A percentile compares a stretch with the other conserved stretches of the same genome.
These are phyloP conservation scores for Coemansia sp. DNA, from an alignment of 192 early-diverging fungal genomes.

Conservation along the genomic window DNA sequence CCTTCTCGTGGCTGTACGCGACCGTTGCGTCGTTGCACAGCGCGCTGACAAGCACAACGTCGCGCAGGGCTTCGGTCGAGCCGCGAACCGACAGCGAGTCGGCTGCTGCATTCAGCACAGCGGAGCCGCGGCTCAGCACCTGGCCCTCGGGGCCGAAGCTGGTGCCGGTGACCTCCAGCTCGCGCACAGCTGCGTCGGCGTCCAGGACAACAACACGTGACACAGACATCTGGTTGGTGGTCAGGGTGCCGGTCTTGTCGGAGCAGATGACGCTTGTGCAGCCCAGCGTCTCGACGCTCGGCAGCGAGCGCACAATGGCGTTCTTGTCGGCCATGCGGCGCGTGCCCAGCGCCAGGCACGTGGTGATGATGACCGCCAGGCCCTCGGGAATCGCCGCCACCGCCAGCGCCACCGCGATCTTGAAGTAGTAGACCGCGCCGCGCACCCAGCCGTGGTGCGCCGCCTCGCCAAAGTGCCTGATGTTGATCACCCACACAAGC, in stretches of 20 bases:
- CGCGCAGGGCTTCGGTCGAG: conserved; percentile 59
- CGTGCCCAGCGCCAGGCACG: conserved; percentile 95
- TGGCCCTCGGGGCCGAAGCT: conserved; percentile 85
- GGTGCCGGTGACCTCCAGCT: conserved; percentile 79
- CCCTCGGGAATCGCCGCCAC: conserved; percentile 99
- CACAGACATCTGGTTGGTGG: conserved; percentile 97
- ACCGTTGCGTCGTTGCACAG: conserved; percentile 92
- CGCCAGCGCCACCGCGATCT: conserved; percentile 97
- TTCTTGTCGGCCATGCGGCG: conserved; percentile 95
- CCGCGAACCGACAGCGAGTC: conserved; percentile 66
- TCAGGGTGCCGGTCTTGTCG: conserved; percentile 99
- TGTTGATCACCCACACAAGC: conserved; percentile 98
- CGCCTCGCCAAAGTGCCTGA: conserved; percentile 93
- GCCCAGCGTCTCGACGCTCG: conserved; percentile 94
- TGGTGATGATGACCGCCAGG: conserved; percentile 97
- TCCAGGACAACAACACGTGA: conserved; percentile 64
- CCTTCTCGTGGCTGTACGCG: conserved; percentile 69
- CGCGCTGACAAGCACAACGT: conserved; percentile 62
- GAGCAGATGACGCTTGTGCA: conserved; percentile 98
- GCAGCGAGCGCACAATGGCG: conserved; percentile 93
- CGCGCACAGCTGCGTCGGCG: conserved; percentile 52
- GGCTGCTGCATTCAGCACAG: conserved; percentile 56
- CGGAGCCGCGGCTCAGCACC: conserved; percentile 54
- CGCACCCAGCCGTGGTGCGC: conserved; percentile 88
- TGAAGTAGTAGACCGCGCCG: conserved; percentile 98